These are phyloP conservation scores for Herpetospermum pedunculosum DNA, from an alignment of 306 rosid genomes.

Conservation along the genomic window DNA sequence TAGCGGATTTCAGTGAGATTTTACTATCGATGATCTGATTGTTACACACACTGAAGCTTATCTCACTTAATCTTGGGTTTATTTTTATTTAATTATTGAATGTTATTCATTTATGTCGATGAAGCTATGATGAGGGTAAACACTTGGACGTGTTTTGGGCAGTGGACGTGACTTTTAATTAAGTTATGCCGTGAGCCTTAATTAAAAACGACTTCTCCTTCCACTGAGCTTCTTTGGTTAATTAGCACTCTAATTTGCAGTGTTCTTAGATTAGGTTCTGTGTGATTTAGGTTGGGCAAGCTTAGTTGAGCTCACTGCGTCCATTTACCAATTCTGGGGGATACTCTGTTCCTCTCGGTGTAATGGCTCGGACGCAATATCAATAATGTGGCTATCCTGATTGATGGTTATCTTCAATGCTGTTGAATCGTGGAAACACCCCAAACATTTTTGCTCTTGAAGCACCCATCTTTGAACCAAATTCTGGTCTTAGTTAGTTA, in stretches of 20 bases:
- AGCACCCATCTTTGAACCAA: too few species aligned
- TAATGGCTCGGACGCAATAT: conserved; percentile 90
- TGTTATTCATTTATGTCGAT: too few species aligned
- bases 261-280: neutral
- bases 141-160: conserved; percentile 71
- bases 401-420: conserved; percentile 37
- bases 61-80: too few species aligned
- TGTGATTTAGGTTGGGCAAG: conserved; percentile 10
- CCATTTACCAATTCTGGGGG: conserved; percentile 73
- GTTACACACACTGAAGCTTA: conserved; percentile 99
- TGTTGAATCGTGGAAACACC: conserved; percentile 93
- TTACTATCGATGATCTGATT: conserved; percentile 63
- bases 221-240: conserved; percentile 57
- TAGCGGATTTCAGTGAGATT: conserved; percentile 98
- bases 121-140: conserved; percentile 62
- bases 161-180: conserved; percentile 43
- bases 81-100: too few species aligned
- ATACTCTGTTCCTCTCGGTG: conserved; percentile 40
- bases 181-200: conserved; percentile 72
- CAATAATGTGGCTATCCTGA: conserved; percentile 67
- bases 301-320: conserved; percentile 39
- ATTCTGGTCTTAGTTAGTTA: too few species aligned
- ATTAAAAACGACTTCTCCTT: conserved; percentile 89
- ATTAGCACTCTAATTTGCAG: neutral
- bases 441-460: conserved; percentile 11